phyloP scores from a whole-genome alignment of 2,329 filamentous ascomycete genomes.

The Byssochlamys sp. region DNA sequence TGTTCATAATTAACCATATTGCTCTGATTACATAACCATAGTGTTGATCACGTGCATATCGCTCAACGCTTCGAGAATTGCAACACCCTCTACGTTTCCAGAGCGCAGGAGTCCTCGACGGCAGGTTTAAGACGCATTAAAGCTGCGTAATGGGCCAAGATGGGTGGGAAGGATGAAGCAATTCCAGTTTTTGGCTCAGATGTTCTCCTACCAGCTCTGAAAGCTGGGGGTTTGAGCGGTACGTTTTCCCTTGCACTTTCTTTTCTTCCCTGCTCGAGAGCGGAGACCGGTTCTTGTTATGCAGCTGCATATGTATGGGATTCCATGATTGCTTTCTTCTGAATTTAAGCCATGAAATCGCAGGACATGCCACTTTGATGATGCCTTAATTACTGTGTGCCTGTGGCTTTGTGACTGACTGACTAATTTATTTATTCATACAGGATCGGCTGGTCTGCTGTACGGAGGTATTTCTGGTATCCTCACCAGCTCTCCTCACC shows the following conservation, averaged over 20 bases:
- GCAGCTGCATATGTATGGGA: background rate
- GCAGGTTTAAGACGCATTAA: background rate
- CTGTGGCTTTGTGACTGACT: background rate
- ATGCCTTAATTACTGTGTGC: background rate
- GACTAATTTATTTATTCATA: background rate
- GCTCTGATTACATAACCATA: no score
- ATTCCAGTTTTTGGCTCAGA: conserved; percentile 11
- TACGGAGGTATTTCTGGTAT: conserved; percentile 63
- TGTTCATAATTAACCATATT: no score
- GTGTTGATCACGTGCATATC: no score
- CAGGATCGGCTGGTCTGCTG: conserved; percentile 53
- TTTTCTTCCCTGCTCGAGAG: background rate
- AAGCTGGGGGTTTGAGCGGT: conserved; percentile 54
- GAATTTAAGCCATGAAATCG: background rate
- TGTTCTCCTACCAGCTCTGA: conserved; percentile 37
- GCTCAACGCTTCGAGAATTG: background rate
- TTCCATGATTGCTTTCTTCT: background rate
- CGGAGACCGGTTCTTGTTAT: background rate
- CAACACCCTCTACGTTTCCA: background rate
- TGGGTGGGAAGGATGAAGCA: conserved; percentile 15
- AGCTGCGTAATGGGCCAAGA: conserved; percentile 10
- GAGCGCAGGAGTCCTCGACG: background rate
- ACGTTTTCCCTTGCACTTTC: conserved; percentile 15
- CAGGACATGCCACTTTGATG: background rate
- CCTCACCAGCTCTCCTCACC: conserved; percentile 52